Conservation (phyloP, 1,284 basidiomycete genomes). For the Melampsora larici-populina region DNA sequence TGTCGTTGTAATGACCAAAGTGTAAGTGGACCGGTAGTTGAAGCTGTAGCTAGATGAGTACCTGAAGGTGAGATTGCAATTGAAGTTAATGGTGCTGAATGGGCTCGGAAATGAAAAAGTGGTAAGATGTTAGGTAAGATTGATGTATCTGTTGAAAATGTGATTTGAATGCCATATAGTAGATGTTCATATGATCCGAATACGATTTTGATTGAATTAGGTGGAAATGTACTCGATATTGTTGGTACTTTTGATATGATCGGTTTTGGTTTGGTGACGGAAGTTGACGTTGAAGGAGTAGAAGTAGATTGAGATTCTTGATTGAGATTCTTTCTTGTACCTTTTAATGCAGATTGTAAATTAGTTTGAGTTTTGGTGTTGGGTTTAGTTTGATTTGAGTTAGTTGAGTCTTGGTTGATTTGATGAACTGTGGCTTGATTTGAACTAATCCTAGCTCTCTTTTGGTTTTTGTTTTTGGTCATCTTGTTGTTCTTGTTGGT, state of each 20-base stretch:
- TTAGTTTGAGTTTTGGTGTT: too few species aligned
- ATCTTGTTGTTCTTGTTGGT: too few species aligned
- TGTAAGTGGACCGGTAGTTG: conserved; percentile 22
- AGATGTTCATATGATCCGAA: conserved; percentile 41
- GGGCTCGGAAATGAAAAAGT: conserved; percentile 42
- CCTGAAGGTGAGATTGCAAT: conserved; percentile 29
- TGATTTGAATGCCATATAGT: conserved; percentile 36
- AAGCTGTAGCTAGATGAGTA: conserved; percentile 22
- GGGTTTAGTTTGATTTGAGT: too few species aligned
- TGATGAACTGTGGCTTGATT: too few species aligned
- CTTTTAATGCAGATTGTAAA: too few species aligned
- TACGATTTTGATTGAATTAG: conserved; percentile 40
- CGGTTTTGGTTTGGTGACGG: too few species aligned
- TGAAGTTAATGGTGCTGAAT: conserved; percentile 21
- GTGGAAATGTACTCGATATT: background rate
- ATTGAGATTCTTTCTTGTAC: too few species aligned
- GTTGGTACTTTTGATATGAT: background rate
- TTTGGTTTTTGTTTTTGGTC: too few species aligned
- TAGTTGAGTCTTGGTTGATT: too few species aligned
- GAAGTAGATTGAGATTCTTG: too few species aligned
- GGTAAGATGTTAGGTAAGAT: background rate
- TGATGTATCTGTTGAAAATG: conserved; percentile 3
- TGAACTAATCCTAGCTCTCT: too few species aligned
- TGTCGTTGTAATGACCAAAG: conserved; percentile 34
- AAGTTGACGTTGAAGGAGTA: too few species aligned